Evolutionary conservation across 306 rosid genomes (phyloP).

Genomic region (Lotus japonicus): DNA sequence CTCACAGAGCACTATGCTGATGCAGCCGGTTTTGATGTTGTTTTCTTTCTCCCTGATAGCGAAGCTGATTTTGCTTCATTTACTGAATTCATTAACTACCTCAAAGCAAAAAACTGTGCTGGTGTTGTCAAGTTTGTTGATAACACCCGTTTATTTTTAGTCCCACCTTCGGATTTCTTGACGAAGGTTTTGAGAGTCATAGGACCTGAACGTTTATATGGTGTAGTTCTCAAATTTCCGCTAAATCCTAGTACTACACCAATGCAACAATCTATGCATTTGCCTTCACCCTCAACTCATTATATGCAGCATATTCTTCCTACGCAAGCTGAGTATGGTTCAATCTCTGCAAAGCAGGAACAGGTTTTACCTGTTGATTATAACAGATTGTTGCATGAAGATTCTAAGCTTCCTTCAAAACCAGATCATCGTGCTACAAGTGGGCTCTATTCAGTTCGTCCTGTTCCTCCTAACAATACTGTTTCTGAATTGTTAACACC

Average conservation of each 20-base stretch:
- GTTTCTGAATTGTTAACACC: constrained; percentile 57
- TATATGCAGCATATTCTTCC: constrained; percentile 47
- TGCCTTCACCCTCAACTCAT: constrained; percentile 51
- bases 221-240: constrained; percentile 76
- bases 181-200: constrained; percentile 64
- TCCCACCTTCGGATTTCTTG: constrained; percentile 83
- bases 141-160: constrained; percentile 73
- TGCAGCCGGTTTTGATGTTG: constrained; percentile 66
- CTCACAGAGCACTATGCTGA: constrained; percentile 71
- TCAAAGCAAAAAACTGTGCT: constrained; percentile 70
- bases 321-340: constrained; percentile 40
- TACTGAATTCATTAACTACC: constrained; percentile 72
- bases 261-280: constrained; percentile 37
- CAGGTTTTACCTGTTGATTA: constrained; percentile 44
- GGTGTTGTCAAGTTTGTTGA: constrained; percentile 81
- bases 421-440: constrained; percentile 28
- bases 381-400: constrained; percentile 53
- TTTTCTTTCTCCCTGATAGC: constrained; percentile 87
- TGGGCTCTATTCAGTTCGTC: constrained; percentile 41
- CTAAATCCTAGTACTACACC: constrained; percentile 33
- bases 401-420: constrained; percentile 42
- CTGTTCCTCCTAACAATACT: constrained; percentile 33
- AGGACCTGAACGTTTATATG: constrained; percentile 81
- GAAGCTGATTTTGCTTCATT: constrained; percentile 86
- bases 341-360: constrained; percentile 43